These are phyloP conservation scores for Daldinia sp. DNA, from an alignment of 2,329 filamentous ascomycete genomes.

Conservation along the genomic window DNA sequence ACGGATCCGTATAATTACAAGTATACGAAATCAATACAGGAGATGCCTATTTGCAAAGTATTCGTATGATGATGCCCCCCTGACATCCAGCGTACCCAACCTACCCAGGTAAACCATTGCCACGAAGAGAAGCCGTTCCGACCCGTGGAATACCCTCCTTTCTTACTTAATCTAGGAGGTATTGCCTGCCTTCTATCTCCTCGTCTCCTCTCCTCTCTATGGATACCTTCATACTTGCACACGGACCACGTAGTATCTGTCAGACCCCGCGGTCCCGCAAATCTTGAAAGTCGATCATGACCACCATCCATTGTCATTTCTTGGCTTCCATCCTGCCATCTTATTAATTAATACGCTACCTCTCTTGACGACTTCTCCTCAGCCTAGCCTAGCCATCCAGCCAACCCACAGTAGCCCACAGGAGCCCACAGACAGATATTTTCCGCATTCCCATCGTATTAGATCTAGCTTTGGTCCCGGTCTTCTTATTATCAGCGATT, in stretches of 20 bases:
- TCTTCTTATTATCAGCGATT: slow-evolving; percentile 31
- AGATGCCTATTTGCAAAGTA: too few relatives aligned
- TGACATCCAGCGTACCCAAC: not conserved
- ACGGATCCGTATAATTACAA: too few relatives aligned
- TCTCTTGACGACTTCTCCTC: slow-evolving; percentile 5
- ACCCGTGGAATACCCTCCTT: slow-evolving; percentile 12
- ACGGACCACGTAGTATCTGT: slow-evolving; percentile 34
- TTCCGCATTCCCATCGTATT: slow-evolving; percentile 30
- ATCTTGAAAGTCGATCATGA: slow-evolving; percentile 25
- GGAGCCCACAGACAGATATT: slow-evolving; percentile 25
- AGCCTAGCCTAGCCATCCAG: not conserved
- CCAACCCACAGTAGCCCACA: not conserved
- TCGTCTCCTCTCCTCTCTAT: not conserved
- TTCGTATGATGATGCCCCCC: too few relatives aligned
- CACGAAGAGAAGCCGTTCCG: slow-evolving; percentile 15
- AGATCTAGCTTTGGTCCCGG: slow-evolving; percentile 21
- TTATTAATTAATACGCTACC: slow-evolving; percentile 25
- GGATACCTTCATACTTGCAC: not conserved
- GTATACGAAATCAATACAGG: too few relatives aligned
- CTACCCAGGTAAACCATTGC: slow-evolving; percentile 18
- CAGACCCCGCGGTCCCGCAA: slow-evolving; percentile 35
- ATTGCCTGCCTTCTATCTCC: not conserved
- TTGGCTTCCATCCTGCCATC: slow-evolving; percentile 21
- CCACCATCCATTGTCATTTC: slow-evolving; percentile 16
- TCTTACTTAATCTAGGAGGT: not conserved